Evolutionary conservation across 1,139 yeast species (phyloP).

Genomic region (Meyerozyma guilliermondii): DNA sequence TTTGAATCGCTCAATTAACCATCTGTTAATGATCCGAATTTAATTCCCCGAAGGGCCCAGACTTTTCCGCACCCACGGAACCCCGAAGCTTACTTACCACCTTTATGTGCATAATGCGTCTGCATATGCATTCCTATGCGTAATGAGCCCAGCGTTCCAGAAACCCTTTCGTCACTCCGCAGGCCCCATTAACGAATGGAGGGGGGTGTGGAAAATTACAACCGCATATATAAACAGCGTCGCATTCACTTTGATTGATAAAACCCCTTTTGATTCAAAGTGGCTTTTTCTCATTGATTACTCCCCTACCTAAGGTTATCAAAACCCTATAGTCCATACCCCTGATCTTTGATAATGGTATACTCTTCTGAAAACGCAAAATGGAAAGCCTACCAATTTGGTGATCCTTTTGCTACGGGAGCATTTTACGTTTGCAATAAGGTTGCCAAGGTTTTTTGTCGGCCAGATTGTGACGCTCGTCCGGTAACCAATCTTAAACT

Average conservation of each 20-base stretch:
- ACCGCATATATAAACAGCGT: background rate
- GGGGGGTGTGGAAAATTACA: background rate
- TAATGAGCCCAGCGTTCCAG: slow-evolving; percentile 1
- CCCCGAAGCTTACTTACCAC: background rate
- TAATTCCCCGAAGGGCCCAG: background rate
- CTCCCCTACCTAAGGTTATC: background rate
- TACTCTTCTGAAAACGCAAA: slow-evolving; percentile 45
- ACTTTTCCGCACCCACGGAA: slow-evolving; percentile 1
- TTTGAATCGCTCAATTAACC: too few relatives aligned
- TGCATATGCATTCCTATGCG: slow-evolving; percentile 1
- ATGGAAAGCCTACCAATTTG: slow-evolving; percentile 64
- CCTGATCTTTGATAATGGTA: slow-evolving; percentile 20
- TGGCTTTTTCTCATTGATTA: background rate
- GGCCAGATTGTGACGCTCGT: slow-evolving; percentile 64
- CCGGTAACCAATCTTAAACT: slow-evolving; percentile 39
- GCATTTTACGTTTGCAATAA: slow-evolving; percentile 50
- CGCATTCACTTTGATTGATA: background rate
- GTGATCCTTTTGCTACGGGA: slow-evolving; percentile 63
- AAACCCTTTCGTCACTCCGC: slow-evolving; percentile 2
- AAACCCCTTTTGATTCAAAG: background rate
- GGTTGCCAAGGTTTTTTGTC: slow-evolving; percentile 41
- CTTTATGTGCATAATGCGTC: background rate
- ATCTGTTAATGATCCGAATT: too few relatives aligned
- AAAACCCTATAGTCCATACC: background rate
- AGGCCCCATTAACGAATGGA: background rate